Percentiles rank a stretch among this genome's conserved stretches.
phyloP scores from a whole-genome alignment of 2,329 filamentous ascomycete genomes.

The Diaporthe ilicicola region DNA sequence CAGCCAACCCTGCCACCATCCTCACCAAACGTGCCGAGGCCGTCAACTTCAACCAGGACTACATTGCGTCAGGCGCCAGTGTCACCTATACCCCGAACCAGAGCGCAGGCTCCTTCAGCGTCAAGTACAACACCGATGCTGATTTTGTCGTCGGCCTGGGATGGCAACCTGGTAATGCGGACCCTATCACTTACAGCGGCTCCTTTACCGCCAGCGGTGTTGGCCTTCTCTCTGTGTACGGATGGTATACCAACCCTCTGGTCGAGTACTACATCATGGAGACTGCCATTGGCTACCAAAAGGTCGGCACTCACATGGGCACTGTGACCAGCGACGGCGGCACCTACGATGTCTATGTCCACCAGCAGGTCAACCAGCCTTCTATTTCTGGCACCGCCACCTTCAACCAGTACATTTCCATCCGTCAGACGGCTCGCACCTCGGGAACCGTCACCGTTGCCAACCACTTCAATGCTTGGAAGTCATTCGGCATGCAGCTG shows the following conservation, averaged over 20 bases:
- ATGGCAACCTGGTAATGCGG: slow-evolving; percentile 58
- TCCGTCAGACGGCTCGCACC: slow-evolving; percentile 57
- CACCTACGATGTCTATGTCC: slow-evolving; percentile 47
- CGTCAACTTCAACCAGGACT: slow-evolving; percentile 50
- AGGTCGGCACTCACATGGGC: slow-evolving; percentile 34
- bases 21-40: not conserved
- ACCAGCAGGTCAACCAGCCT: slow-evolving; percentile 48
- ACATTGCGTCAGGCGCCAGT: slow-evolving; percentile 47
- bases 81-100: slow-evolving; percentile 42
- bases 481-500: slow-evolving; percentile 50
- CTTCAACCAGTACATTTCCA: slow-evolving; percentile 60
- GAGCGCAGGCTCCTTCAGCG: slow-evolving; percentile 53
- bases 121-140: slow-evolving; percentile 52
- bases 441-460: slow-evolving; percentile 55
- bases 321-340: slow-evolving; percentile 44
- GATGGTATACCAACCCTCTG: slow-evolving; percentile 48
- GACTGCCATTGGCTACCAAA: not conserved
- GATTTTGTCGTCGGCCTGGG: slow-evolving; percentile 68
- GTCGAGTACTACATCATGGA: slow-evolving; percentile 40
- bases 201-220: slow-evolving; percentile 42
- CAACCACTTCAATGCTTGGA: slow-evolving; percentile 61
- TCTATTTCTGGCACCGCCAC: slow-evolving; percentile 56
- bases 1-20: not conserved
- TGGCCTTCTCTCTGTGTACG: slow-evolving; percentile 44
- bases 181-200: slow-evolving; percentile 38